Conservation (phyloP, 2,329 filamentous ascomycete species). For the Raffaelea deltoideospora region DNA sequence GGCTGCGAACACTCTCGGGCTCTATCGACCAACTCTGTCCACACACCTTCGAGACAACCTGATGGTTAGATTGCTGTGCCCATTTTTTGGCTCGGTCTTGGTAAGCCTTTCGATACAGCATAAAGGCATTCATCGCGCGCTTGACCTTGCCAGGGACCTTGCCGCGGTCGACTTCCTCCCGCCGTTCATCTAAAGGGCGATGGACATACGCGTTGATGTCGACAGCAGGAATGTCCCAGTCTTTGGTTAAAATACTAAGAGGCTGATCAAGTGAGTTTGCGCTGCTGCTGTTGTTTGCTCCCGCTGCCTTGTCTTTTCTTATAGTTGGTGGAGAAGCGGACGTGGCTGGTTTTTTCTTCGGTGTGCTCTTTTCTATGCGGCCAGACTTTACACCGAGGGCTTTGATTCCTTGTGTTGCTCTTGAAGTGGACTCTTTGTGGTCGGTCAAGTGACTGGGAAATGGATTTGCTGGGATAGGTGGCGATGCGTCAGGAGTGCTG, state of each 20-base stretch:
- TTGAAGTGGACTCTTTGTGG: slow-evolving; percentile 12
- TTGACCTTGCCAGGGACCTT: slow-evolving; percentile 65
- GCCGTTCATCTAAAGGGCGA: slow-evolving; percentile 50
- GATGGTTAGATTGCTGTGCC: slow-evolving; percentile 80
- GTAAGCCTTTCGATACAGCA: slow-evolving; percentile 90
- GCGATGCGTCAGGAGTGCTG: slow-evolving; percentile 19
- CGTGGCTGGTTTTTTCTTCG: slow-evolving; percentile 20
- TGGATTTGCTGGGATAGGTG: slow-evolving; percentile 21
- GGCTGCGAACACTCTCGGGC: slow-evolving; percentile 51
- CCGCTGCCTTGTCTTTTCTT: slow-evolving; percentile 25
- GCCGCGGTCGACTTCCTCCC: slow-evolving; percentile 50
- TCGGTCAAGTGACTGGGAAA: slow-evolving; percentile 11
- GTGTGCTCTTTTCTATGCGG: slow-evolving; percentile 23
- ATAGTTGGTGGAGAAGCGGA: slow-evolving; percentile 3
- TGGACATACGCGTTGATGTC: slow-evolving; percentile 74
- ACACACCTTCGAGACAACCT: slow-evolving; percentile 77
- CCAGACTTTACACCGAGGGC: slow-evolving; percentile 15
- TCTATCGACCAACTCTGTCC: slow-evolving; percentile 79
- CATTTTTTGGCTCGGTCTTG: slow-evolving; percentile 73
- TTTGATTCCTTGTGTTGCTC: slow-evolving; percentile 17
- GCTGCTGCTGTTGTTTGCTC: neutral
- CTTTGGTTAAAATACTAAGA: slow-evolving; percentile 55
- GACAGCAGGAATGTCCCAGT: slow-evolving; percentile 45
- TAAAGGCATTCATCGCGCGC: slow-evolving; percentile 94
- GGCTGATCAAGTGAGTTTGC: slow-evolving; percentile 37